Evolutionary conservation across 768 basidiomycete species (phyloP), one percentile per base, ranked within the genome.

Genomic region (Leccinum subgranulosum): DNA sequence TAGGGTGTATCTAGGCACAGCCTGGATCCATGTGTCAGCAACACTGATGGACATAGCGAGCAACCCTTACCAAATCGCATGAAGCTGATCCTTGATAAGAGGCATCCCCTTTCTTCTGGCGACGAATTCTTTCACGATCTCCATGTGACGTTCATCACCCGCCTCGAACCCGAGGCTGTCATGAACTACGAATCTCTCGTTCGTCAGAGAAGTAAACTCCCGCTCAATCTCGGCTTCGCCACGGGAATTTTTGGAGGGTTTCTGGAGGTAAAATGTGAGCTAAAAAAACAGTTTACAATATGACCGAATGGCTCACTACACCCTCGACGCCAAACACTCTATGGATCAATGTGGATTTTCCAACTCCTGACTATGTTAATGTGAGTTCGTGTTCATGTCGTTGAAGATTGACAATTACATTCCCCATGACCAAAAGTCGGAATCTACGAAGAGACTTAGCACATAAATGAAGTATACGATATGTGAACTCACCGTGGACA

Each of bases 1-100:
- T 49, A 54, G 10, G 62, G 62, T 49, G 51, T 52, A 25, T 64
- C 62, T 4, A 63, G 51, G 19, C 62, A 63, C 29, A 63, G 62
- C 62, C 62, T 63, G 39, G 6, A 46, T 15, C 1, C 14, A 25
- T 47, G 28, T 15, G 3, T 64, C 19, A 60, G 36, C 14, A 1
- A 28, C 2, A 21, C 19, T 6, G 10, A 33, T n/a, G 2, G 12
- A 46, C 3, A 9, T 2, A 28, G 3, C 6, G n/a, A 15, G 25
- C 4, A 2, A 2, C n/a, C 28, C 47, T 34, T 27, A 61, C 63
- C 63, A 64, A 39, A 64, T 21, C 1, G 59, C 63, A 27, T 64
- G 63, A 41, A 64, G 36, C n/a, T 50, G 58, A 36, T 64, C 55
- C 27, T 52, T 45, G 34, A 15, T 34, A 9, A 3, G 10, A n/a